These are phyloP conservation scores for Flaveria ramosissima DNA, from an alignment of 129 eudicot genomes.

Conservation along the genomic window DNA sequence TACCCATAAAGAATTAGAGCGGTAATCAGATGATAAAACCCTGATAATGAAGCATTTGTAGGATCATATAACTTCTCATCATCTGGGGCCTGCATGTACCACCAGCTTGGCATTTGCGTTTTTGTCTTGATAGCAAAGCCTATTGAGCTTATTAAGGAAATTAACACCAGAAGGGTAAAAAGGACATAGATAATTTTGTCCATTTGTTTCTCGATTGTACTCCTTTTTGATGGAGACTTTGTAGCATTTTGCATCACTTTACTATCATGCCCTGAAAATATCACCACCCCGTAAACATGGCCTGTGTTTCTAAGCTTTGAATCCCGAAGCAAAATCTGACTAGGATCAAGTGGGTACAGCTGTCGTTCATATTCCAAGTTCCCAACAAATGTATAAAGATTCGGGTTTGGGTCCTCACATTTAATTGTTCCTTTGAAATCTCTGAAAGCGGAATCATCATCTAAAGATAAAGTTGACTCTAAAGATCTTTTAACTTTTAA, in stretches of 20 bases:
- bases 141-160: constrained; percentile 71
- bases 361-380: constrained; percentile 81
- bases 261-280: constrained; percentile 89
- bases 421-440: constrained; percentile 65
- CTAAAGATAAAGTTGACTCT: constrained; percentile 73
- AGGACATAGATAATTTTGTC: constrained; percentile 89
- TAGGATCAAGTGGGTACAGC: constrained; percentile 80
- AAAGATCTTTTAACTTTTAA: constrained; percentile 87
- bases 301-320: constrained; percentile 93
- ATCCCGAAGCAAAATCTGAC: constrained; percentile 89
- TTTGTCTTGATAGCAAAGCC: constrained; percentile 82
- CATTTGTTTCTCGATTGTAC: constrained; percentile 90
- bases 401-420: constrained; percentile 94
- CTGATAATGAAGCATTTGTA: constrained; percentile 51
- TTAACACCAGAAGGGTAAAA: constrained; percentile 77
- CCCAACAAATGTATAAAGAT: constrained; percentile 86
- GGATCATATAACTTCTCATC: constrained; percentile 50
- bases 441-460: constrained; percentile 66
- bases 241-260: constrained; percentile 98
- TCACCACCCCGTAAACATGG: constrained; percentile 80
- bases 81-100: constrained; percentile 80
- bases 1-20: constrained; percentile 94
- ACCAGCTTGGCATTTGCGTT: constrained; percentile 70
- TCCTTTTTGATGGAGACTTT: constrained; percentile 92
- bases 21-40: constrained; percentile 78